Evolutionary conservation across 2,329 filamentous ascomycete species (phyloP).

Genomic region (Pseudogymnoascus sp.): DNA sequence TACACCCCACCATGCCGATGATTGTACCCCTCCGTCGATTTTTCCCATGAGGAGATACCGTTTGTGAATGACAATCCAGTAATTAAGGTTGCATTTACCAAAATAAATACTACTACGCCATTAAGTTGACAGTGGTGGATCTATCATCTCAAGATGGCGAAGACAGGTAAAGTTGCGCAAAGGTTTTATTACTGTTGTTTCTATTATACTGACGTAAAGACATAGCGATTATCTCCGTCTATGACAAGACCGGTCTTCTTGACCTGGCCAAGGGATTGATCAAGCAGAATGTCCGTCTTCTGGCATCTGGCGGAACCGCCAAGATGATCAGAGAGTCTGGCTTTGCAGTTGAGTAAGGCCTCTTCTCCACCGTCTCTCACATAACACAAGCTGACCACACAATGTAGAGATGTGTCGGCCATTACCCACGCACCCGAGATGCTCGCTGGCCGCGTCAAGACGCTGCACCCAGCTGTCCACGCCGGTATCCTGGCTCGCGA

Average conservation of each 20-base stretch:
- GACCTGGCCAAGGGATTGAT: constrained; percentile 87
- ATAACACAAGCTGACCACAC: not conserved
- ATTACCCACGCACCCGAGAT: constrained; percentile 97
- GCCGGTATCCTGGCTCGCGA: constrained; percentile 86
- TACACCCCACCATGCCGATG: constrained; percentile 8
- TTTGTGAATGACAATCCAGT: constrained; percentile 9
- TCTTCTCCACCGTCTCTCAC: not conserved
- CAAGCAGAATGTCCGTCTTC: constrained; percentile 81
- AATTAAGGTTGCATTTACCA: constrained; percentile 8
- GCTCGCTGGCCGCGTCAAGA: constrained; percentile 88
- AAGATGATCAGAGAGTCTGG: constrained; percentile 95
- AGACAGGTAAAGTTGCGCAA: constrained; percentile 9
- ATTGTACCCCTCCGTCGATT: constrained; percentile 9
- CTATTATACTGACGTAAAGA: not conserved
- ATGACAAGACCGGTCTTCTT: constrained; percentile 93
- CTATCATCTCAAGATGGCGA: constrained; percentile 11
- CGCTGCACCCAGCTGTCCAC: constrained; percentile 87
- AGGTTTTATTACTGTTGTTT: not conserved
- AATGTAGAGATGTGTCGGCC: constrained; percentile 80
- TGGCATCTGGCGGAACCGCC: constrained; percentile 91
- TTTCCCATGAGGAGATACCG: constrained; percentile 6
- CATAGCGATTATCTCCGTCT: constrained; percentile 91
- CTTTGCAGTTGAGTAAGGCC: constrained; percentile 83
- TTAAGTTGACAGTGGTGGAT: constrained; percentile 7
- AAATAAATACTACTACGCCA: constrained; percentile 5